Conservation (phyloP, 345 rosid species). For the Moricandia moricandioides region DNA sequence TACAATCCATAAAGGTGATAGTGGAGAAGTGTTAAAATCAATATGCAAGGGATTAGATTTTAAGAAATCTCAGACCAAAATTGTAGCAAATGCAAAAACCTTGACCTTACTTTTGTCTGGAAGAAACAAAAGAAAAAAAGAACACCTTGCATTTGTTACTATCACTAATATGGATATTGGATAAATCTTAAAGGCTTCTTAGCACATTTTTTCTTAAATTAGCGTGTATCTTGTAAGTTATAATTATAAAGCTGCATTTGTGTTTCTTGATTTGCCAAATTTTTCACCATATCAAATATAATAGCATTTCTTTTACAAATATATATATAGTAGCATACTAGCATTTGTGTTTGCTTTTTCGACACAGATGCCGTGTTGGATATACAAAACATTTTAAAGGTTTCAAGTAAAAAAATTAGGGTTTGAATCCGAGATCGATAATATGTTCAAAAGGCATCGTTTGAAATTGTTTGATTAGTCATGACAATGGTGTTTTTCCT, state of each 20-base stretch:
- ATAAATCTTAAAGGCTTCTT: background rate
- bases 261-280: background rate
- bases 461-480: background rate
- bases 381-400: background rate
- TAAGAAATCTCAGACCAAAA: background rate
- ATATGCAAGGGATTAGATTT: background rate
- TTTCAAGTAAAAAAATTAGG: background rate
- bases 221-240: constrained; percentile 3
- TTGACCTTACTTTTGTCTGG: background rate
- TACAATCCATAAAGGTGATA: background rate
- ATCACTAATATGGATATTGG: constrained; percentile 6
- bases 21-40: background rate
- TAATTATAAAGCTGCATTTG: background rate
- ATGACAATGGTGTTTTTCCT: background rate
- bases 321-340: too few species aligned
- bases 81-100: background rate
- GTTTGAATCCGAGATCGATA: background rate
- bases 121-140: background rate
- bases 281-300: background rate
- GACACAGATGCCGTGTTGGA: background rate
- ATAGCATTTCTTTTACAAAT: background rate
- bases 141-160: too few species aligned
- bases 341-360: background rate
- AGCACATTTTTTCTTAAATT: background rate
- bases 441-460: background rate